phyloP scores from a whole-genome alignment of 352 stramenopile species.

The Pythium inflatum region DNA sequence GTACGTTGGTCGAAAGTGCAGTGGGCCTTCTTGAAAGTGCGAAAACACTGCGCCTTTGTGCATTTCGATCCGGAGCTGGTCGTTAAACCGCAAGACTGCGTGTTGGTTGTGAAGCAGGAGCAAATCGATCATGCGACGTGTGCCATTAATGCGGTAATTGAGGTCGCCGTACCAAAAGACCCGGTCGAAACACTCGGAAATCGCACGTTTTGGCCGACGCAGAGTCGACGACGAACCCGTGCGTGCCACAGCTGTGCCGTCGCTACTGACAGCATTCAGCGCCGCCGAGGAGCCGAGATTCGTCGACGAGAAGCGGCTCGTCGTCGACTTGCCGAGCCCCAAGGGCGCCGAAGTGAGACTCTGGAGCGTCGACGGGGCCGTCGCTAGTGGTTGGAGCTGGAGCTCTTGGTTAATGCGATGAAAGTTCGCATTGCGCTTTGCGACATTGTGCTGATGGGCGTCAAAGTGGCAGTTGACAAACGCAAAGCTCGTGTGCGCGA shows the following conservation, averaged over 20 bases:
- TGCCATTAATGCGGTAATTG: slow-evolving; percentile 95
- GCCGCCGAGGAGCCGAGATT: slow-evolving; percentile 5
- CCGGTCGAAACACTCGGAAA: slow-evolving; percentile 81
- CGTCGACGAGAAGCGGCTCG: slow-evolving; percentile 30
- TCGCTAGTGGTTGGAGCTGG: neutral
- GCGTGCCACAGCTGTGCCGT: slow-evolving; percentile 30
- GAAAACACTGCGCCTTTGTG: slow-evolving; percentile 80
- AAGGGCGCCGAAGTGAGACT: no score
- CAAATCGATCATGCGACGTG: slow-evolving; percentile 86
- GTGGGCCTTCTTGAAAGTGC: slow-evolving; percentile 89
- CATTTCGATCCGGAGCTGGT: slow-evolving; percentile 92
- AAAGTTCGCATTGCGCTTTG: slow-evolving; percentile 92
- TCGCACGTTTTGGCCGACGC: slow-evolving; percentile 6
- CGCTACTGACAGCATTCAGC: slow-evolving; percentile 22
- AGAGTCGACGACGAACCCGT: slow-evolving; percentile 1
- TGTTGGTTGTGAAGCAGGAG: slow-evolving; percentile 74
- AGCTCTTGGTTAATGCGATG: slow-evolving; percentile 83
- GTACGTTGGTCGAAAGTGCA: slow-evolving; percentile 95
- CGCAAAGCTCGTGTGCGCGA: slow-evolving; percentile 84
- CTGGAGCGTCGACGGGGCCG: no score
- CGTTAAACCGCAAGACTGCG: slow-evolving; percentile 83
- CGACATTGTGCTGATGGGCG: slow-evolving; percentile 88
- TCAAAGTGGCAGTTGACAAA: slow-evolving; percentile 96
- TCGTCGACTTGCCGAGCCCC: slow-evolving; percentile 12
- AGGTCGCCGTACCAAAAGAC: slow-evolving; percentile 95